phyloP scores from a whole-genome alignment of 768 basidiomycete genomes.

The Hirschioporus abietinus region DNA sequence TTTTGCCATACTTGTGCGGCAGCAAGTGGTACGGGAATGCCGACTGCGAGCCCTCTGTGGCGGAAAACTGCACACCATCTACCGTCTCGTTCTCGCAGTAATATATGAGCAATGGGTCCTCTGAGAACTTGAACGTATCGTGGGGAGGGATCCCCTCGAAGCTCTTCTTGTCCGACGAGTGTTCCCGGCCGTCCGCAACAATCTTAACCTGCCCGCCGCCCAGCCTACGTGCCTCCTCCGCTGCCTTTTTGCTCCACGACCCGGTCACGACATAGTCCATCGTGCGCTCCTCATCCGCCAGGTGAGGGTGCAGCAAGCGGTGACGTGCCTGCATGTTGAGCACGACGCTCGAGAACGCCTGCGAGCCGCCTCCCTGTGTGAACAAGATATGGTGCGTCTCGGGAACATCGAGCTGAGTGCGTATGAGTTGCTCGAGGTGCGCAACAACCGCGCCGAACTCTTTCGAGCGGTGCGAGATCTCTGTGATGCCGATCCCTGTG shows the following conservation, averaged over 20 bases:
- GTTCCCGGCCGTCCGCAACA: slow-evolving; percentile 61
- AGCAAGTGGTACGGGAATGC: slow-evolving; percentile 84
- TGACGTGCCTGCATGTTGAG: slow-evolving; percentile 88
- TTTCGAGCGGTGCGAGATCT: slow-evolving; percentile 92
- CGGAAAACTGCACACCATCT: slow-evolving; percentile 84
- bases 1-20: slow-evolving; percentile 34
- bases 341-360: slow-evolving; percentile 88
- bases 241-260: slow-evolving; percentile 85
- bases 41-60: slow-evolving; percentile 42
- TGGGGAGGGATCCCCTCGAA: slow-evolving; percentile 79
- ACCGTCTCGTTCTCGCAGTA: slow-evolving; percentile 99
- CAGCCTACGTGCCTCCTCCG: slow-evolving; percentile 75
- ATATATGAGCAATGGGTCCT: slow-evolving; percentile 85
- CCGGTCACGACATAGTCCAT: slow-evolving; percentile 93
- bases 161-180: slow-evolving; percentile 59
- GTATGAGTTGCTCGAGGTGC: slow-evolving; percentile 58
- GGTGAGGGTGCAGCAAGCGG: slow-evolving; percentile 64
- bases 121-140: slow-evolving; percentile 67
- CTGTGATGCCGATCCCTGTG: slow-evolving; percentile 93
- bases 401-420: slow-evolving; percentile 77
- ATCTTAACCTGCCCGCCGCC: slow-evolving; percentile 57
- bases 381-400: slow-evolving; percentile 82
- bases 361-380: slow-evolving; percentile 90
- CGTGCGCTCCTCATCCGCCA: slow-evolving; percentile 45
- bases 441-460: slow-evolving; percentile 74